Percentiles rank a stretch among this genome's conserved stretches.
These are phyloP conservation scores for Acer negundo DNA, from an alignment of 345 rosid species.

Conservation along the genomic window DNA sequence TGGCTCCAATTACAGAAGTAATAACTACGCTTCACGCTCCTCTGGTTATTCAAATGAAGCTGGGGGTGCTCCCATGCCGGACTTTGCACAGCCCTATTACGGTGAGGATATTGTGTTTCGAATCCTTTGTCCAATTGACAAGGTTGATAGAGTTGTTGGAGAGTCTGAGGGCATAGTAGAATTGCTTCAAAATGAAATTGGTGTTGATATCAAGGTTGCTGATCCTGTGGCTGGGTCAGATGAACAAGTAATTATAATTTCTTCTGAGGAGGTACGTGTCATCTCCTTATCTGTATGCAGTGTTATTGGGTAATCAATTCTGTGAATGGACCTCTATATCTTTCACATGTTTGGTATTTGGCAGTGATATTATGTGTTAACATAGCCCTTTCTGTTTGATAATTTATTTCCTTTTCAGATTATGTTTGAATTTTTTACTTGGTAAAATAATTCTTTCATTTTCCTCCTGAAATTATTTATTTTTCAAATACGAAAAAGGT, in stretches of 20 bases:
- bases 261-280: conserved; percentile 85
- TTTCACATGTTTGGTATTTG: conserved; percentile 1
- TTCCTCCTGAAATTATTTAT: conserved; percentile 7
- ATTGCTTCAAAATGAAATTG: conserved; percentile 85
- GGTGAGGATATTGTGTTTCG: conserved; percentile 85
- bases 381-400: neutral
- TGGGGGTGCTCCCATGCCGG: conserved; percentile 51
- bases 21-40: conserved; percentile 52
- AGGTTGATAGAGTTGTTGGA: conserved; percentile 68
- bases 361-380: neutral
- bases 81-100: conserved; percentile 53
- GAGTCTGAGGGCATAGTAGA: conserved; percentile 77
- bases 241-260: conserved; percentile 80
- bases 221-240: conserved; percentile 85
- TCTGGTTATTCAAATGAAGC: conserved; percentile 53
- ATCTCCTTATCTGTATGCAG: conserved; percentile 10
- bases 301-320: neutral
- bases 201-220: conserved; percentile 82
- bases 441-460: neutral
- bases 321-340: conserved; percentile 3
- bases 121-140: conserved; percentile 89
- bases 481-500: neutral
- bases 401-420: neutral
- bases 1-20: conserved; percentile 50
- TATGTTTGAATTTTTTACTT: conserved; percentile 6